Conservation (phyloP, 345 rosid genomes). For the Bruguiera parviflora region DNA sequence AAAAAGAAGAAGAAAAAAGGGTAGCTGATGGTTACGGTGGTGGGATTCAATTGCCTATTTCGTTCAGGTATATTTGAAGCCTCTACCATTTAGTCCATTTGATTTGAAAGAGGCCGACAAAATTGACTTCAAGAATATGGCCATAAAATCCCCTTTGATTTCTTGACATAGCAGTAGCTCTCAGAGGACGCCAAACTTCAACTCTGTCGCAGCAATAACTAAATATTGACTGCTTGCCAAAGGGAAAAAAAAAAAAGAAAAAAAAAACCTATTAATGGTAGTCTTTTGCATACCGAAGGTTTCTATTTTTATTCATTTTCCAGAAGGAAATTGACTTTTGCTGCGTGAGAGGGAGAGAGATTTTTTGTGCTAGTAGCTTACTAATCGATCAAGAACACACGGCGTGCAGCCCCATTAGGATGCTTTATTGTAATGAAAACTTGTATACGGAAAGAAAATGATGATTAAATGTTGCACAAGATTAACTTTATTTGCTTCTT, state of each 20-base stretch:
- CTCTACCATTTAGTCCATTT: too few species aligned
- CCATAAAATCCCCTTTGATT: neutral
- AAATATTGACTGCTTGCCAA: too few species aligned
- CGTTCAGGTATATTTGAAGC: too few species aligned
- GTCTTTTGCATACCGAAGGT: neutral
- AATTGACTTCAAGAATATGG: too few species aligned
- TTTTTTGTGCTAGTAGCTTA: too few species aligned
- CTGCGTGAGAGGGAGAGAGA: neutral
- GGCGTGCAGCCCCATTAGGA: constrained; percentile 15
- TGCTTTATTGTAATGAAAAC: constrained; percentile 11
- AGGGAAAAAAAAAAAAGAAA: too few species aligned
- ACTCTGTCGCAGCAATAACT: too few species aligned
- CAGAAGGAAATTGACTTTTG: neutral
- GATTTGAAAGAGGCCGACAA: too few species aligned
- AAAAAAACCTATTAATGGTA: too few species aligned
- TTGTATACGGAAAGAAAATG: constrained; percentile 15
- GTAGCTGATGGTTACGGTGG: too few species aligned
- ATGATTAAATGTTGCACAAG: constrained; percentile 6
- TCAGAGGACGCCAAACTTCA: constrained; percentile 1
- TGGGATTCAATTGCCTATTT: too few species aligned
- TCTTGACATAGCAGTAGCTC: neutral
- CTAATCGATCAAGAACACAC: neutral
- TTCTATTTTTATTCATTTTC: neutral
- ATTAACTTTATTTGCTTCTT: neutral
- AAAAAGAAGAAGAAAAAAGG: too few species aligned